Conservation (phyloP, 2,329 filamentous ascomycete species). For the Aureobasidium musti region DNA sequence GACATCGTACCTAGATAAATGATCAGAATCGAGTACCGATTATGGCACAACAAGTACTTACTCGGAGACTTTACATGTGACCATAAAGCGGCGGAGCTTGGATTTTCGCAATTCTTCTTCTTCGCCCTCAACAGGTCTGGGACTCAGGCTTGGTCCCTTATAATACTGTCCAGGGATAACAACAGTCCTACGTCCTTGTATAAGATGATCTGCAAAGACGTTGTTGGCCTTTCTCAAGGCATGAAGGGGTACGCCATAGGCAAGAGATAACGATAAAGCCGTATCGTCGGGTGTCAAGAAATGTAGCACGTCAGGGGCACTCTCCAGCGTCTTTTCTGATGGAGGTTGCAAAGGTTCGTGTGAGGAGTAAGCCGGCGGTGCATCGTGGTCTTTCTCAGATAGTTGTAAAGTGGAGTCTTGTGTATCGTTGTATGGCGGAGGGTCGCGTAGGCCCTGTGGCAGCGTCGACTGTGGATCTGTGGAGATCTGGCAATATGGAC, state of each 20-base stretch:
- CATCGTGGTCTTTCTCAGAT: constrained; percentile 38
- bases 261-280: constrained; percentile 67
- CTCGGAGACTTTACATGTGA: constrained; percentile 73
- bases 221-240: constrained; percentile 68
- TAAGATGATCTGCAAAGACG: constrained; percentile 69
- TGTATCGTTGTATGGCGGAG: constrained; percentile 62
- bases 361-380: constrained; percentile 50
- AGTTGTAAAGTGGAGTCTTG: constrained; percentile 28
- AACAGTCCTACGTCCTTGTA: constrained; percentile 68
- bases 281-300: constrained; percentile 73
- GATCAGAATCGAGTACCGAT: constrained; percentile 38
- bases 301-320: constrained; percentile 68
- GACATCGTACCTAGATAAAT: constrained; percentile 61
- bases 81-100: constrained; percentile 75
- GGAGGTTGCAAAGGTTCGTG: constrained; percentile 37
- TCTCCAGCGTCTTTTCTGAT: constrained; percentile 41
- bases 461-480: constrained; percentile 58
- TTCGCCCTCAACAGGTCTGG: constrained; percentile 70
- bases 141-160: constrained; percentile 67
- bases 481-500: constrained; percentile 76
- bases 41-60: constrained; percentile 46
- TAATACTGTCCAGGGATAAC: constrained; percentile 72
- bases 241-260: constrained; percentile 67
- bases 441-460: constrained; percentile 66
- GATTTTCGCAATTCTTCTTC: constrained; percentile 71